phyloP scores from a whole-genome alignment of 2,329 filamentous ascomycete genomes.

The Diaporthe batatas region DNA sequence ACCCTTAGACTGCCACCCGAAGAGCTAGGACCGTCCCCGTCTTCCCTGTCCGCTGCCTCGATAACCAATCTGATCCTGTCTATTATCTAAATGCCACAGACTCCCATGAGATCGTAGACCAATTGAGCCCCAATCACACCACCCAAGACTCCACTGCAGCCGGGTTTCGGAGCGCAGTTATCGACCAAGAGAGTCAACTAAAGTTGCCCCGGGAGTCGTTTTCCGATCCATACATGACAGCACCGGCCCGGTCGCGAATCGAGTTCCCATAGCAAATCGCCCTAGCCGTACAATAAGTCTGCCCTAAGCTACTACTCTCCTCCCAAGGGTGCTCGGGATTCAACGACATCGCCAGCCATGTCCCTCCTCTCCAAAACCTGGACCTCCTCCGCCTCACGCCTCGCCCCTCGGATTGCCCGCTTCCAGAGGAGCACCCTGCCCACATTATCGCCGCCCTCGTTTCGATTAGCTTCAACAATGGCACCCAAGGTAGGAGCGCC shows the following conservation, averaged over 20 bases:
- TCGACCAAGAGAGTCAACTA: not conserved
- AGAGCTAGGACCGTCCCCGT: slow-evolving; percentile 6
- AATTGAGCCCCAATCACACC: slow-evolving; percentile 24
- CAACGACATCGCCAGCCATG: slow-evolving; percentile 19
- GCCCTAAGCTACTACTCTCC: not conserved
- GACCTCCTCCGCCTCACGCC: slow-evolving; percentile 45
- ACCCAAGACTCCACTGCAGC: slow-evolving; percentile 13
- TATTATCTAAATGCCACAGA: slow-evolving; percentile 1
- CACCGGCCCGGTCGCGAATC: slow-evolving; percentile 40
- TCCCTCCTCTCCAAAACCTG: slow-evolving; percentile 45
- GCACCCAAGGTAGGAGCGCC: slow-evolving; percentile 56
- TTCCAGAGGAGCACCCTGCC: slow-evolving; percentile 50
- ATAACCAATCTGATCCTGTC: not conserved
- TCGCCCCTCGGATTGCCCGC: slow-evolving; percentile 45
- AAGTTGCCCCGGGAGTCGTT: slow-evolving; percentile 19
- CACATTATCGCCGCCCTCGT: slow-evolving; percentile 40
- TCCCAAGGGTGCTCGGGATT: not conserved
- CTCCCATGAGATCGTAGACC: not conserved
- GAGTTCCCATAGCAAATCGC: slow-evolving; percentile 34
- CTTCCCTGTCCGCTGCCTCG: not conserved
- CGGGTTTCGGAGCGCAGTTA: slow-evolving; percentile 29
- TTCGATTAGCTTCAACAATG: slow-evolving; percentile 59
- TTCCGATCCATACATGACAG: slow-evolving; percentile 37
- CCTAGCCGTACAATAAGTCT: not conserved
- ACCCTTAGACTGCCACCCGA: not conserved